These are phyloP conservation scores for Trichoderma sp. DNA, from an alignment of 2,329 filamentous ascomycete genomes.

Conservation along the genomic window DNA sequence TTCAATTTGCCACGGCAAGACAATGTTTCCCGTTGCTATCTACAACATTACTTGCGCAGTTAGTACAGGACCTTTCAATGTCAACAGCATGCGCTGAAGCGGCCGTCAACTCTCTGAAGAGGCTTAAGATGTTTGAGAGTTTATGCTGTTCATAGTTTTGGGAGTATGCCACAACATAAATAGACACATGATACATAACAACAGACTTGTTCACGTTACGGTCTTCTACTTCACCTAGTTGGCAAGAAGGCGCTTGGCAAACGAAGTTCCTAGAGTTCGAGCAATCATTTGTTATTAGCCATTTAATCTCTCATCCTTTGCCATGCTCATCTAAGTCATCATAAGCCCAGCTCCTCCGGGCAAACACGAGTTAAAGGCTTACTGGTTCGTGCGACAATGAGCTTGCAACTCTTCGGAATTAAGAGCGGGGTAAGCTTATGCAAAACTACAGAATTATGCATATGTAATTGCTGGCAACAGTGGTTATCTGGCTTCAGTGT, in stretches of 20 bases:
- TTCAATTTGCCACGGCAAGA: slow-evolving; percentile 1
- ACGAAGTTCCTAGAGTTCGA: not conserved
- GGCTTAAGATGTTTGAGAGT: not conserved
- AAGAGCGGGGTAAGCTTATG: not conserved
- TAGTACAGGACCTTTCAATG: slow-evolving; percentile 9
- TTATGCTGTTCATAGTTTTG: not conserved
- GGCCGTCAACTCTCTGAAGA: not conserved
- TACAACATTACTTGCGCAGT: not conserved
- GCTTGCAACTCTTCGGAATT: not conserved
- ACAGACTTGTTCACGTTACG: not conserved
- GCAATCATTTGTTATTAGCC: not conserved
- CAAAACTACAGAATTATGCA: not conserved
- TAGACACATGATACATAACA: not conserved
- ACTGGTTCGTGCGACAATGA: not conserved
- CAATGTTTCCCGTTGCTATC: slow-evolving; percentile 2
- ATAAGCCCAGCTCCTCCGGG: not conserved
- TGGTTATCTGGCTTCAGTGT: not conserved
- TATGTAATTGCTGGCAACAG: not conserved
- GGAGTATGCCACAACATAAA: not conserved
- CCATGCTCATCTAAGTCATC: not conserved
- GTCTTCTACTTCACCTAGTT: not conserved
- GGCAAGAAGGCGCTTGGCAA: not conserved
- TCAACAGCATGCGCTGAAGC: not conserved
- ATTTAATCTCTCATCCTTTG: not conserved
- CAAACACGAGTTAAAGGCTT: not conserved